A percentile compares a stretch with the other conserved stretches of the same genome.
Evolutionary conservation across 2,329 filamentous ascomycete genomes (phyloP).

Genomic region (Leptosphaerulina australis): DNA sequence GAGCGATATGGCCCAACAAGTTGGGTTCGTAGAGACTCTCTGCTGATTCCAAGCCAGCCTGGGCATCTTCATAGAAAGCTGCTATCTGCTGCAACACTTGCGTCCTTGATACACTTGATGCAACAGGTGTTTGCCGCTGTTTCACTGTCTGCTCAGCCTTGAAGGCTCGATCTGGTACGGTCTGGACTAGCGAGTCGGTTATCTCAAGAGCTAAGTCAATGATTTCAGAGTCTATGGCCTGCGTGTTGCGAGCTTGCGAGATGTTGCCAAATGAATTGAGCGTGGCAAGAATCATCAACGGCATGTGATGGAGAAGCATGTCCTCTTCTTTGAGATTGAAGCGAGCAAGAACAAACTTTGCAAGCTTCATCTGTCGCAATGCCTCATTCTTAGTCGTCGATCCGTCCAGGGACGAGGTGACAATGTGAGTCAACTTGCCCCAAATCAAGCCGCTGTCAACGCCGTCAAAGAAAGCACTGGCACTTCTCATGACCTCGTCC

Average conservation of each 20-base stretch:
- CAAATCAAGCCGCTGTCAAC: constrained; percentile 95
- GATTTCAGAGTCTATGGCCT: constrained; percentile 23
- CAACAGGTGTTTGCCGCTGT: constrained; percentile 9
- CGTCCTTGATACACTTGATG: constrained; percentile 13
- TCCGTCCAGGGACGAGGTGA: constrained; percentile 55
- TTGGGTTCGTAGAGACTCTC: constrained; percentile 36
- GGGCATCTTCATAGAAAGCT: constrained; percentile 45
- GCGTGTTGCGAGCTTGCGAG: constrained; percentile 27
- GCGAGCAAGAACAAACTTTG: constrained; percentile 80
- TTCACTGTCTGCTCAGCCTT: constrained; percentile 17
- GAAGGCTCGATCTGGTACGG: constrained; percentile 46
- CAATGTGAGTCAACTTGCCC: constrained; percentile 74
- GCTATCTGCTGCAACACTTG: constrained; percentile 30
- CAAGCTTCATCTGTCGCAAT: constrained; percentile 70
- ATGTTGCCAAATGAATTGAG: constrained; percentile 54
- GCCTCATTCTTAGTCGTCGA: constrained; percentile 44
- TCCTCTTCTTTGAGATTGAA: constrained; percentile 97
- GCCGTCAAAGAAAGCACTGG: constrained; percentile 95
- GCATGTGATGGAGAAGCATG: constrained; percentile 87
- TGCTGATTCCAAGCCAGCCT: constrained; percentile 43
- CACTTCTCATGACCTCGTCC: constrained; percentile 86
- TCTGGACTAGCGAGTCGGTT: constrained; percentile 45
- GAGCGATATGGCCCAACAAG: constrained; percentile 36
- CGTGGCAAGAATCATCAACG: constrained; percentile 72
- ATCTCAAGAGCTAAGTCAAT: constrained; percentile 44